These are phyloP conservation scores for Cynanchum wilfordii DNA, from an alignment of 257 asterid species.

Conservation along the genomic window DNA sequence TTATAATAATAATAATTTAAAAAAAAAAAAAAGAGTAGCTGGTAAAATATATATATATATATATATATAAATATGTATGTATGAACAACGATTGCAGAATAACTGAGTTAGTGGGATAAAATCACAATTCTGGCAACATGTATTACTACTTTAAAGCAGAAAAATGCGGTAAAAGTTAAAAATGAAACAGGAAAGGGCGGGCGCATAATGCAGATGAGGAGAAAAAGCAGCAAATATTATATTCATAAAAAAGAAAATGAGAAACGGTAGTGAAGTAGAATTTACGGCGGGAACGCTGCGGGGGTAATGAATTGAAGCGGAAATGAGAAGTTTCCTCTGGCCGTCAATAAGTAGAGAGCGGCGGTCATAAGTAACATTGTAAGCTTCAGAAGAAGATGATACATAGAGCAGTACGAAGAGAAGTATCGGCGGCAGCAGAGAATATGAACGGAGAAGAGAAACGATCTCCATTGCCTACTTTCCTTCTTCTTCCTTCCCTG, in stretches of 20 bases:
- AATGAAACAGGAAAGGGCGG: background rate
- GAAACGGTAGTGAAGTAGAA: background rate
- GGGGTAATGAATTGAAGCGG: conserved; percentile 89
- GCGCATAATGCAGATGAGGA: background rate
- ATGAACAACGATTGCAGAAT: too few relatives aligned
- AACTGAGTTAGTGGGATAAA: background rate
- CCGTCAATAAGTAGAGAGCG: conserved; percentile 90
- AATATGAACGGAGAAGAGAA: background rate
- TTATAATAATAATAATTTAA: too few relatives aligned
- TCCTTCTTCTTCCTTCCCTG: background rate
- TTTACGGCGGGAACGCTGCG: conserved; percentile 91
- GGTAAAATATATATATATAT: too few relatives aligned
- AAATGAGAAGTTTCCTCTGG: conserved; percentile 69
- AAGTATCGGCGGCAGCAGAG: background rate
- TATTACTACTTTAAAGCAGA: background rate
- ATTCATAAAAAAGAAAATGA: too few relatives aligned
- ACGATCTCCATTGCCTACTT: background rate
- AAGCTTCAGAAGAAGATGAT: background rate
- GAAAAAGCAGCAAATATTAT: background rate
- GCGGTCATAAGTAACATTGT: conserved; percentile 63
- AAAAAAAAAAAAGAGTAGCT: too few relatives aligned
- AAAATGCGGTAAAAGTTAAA: too few relatives aligned
- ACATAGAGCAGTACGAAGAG: background rate
- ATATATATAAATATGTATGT: too few relatives aligned
- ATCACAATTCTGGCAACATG: background rate